A percentile compares a stretch with the other conserved stretches of the same genome.
These are phyloP conservation scores for Aspergillus uvarum DNA, from an alignment of 2,329 filamentous ascomycete genomes.

Conservation along the genomic window DNA sequence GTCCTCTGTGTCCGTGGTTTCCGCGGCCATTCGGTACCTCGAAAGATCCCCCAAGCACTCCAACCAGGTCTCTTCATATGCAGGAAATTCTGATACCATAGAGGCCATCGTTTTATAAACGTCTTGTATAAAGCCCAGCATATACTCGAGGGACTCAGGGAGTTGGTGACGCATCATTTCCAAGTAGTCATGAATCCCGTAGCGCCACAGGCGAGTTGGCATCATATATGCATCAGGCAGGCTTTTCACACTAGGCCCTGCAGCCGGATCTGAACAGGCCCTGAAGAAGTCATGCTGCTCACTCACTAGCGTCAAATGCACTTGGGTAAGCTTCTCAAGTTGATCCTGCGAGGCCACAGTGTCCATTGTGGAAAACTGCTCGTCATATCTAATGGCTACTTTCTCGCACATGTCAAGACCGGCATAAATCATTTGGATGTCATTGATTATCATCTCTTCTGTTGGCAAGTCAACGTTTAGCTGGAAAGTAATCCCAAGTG, in stretches of 20 bases:
- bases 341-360: slow-evolving; percentile 62
- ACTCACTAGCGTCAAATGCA: slow-evolving; percentile 77
- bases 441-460: slow-evolving; percentile 74
- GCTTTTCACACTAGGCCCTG: slow-evolving; percentile 64
- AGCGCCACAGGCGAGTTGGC: slow-evolving; percentile 91
- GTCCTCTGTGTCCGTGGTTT: slow-evolving; percentile 73
- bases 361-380: slow-evolving; percentile 56
- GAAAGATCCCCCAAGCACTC: slow-evolving; percentile 87
- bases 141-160: slow-evolving; percentile 77
- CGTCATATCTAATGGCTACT: slow-evolving; percentile 82
- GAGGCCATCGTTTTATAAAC: slow-evolving; percentile 89
- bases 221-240: slow-evolving; percentile 82
- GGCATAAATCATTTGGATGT: slow-evolving; percentile 66
- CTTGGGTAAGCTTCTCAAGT: slow-evolving; percentile 78
- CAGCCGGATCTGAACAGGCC: slow-evolving; percentile 80
- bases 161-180: slow-evolving; percentile 73
- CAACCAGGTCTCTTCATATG: slow-evolving; percentile 87
- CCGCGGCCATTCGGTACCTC: slow-evolving; percentile 86
- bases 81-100: slow-evolving; percentile 78
- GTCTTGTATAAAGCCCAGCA: slow-evolving; percentile 86
- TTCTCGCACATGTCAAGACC: slow-evolving; percentile 83
- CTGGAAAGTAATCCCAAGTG: slow-evolving; percentile 50
- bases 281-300: slow-evolving; percentile 87
- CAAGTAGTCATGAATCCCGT: slow-evolving; percentile 83
- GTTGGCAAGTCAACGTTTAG: slow-evolving; percentile 67